Evolutionary conservation across 345 rosid genomes (phyloP).

Genomic region (Eucalyptus urophylla): DNA sequence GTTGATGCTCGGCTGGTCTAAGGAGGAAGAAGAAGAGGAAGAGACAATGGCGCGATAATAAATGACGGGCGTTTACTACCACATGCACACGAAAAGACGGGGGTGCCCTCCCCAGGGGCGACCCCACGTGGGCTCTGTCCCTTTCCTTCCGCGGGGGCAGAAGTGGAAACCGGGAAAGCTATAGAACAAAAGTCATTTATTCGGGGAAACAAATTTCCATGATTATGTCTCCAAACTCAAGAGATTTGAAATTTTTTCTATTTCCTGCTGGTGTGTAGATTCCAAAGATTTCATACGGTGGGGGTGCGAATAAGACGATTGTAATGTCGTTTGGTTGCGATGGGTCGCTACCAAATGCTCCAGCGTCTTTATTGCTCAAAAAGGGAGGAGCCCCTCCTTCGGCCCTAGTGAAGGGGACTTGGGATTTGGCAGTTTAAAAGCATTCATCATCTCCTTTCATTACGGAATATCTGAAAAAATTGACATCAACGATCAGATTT

Average conservation of each 20-base stretch:
- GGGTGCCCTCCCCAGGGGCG: neutral
- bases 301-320: neutral
- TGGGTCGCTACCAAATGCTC: neutral
- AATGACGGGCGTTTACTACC: slow-evolving; percentile 1
- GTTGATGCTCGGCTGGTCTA: neutral
- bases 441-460: neutral
- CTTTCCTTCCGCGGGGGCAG: neutral
- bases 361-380: neutral
- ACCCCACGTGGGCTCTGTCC: neutral
- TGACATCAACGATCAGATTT: neutral
- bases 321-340: neutral
- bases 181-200: slow-evolving; percentile 1
- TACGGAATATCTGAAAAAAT: neutral
- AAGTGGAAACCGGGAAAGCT: neutral
- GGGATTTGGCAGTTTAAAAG: neutral
- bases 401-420: neutral
- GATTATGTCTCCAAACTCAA: neutral
- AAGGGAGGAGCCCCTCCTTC: neutral
- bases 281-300: neutral
- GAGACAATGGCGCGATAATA: slow-evolving; percentile 31
- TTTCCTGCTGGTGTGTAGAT: neutral
- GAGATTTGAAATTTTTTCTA: neutral
- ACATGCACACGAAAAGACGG: slow-evolving; percentile 3
- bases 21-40: neutral
- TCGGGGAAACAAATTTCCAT: neutral